Evolutionary conservation across 2,329 filamentous ascomycete genomes (phyloP), one percentile per base, ranked within the genome.

Genomic region (Colletotrichum sidae): DNA sequence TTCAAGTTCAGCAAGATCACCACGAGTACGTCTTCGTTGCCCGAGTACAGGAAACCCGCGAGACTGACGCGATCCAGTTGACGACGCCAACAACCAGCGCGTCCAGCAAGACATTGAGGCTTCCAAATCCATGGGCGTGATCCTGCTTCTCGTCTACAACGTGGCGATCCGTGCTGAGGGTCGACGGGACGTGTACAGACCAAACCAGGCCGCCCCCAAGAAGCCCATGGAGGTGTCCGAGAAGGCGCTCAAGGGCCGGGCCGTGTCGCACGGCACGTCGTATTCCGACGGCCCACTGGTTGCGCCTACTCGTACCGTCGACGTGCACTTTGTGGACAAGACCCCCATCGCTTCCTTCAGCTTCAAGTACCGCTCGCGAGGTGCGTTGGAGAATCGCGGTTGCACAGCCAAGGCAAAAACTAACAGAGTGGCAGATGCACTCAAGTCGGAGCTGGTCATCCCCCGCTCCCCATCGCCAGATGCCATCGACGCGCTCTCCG

Each of bases 281-380:
- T 73, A 51, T n/a, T 15, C 63, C 41, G 50, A 63, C 17, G 63
- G 63, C 12, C 45, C 51, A n/a, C 10, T 55, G 8, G 39, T 57
- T 13, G 37, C 44, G 11, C 39, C 42, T 17, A 54, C n/a, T 11
- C 34, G 4, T 10, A 3, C 11, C 44, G 12, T 57, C 9, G 55
- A 17, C 17, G 68, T 39, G 68, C 66, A 2, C 6, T 69, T 25
- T 15, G 46, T 63, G 11, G 66, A 39, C 50, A 11, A 59, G 55
- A 9, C 46, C 8, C 55, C 67, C 4, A 42, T 67, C 13, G 64
- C 59, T 17, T 41, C 52, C 25, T 72, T 71, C 53, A 67, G 34
- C 39, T 74, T 74, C 63, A 70, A 70, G 34, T 75, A 74, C 44
- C 65, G 71, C 11, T 71, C 68, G 17, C 55, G 60, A 37, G 64